These are phyloP conservation scores for Sporisorium sorghi DNA, from an alignment of 1,284 basidiomycete species.

Conservation along the genomic window DNA sequence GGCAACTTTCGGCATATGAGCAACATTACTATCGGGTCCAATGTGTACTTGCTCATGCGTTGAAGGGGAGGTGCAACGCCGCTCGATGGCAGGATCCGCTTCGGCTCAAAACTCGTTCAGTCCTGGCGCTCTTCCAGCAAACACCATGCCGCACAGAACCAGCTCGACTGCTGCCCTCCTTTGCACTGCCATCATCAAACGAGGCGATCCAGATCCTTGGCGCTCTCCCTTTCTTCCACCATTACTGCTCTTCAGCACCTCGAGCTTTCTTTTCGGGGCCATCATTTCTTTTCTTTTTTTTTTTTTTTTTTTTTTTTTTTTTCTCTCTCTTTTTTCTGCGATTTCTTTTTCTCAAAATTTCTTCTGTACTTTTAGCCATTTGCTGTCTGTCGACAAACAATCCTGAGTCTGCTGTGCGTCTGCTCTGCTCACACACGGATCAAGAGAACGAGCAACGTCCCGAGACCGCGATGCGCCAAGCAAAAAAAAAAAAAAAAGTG, in stretches of 20 bases:
- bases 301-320: slow-evolving; percentile 15
- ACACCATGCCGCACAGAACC: neutral
- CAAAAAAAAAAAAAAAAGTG: too few relatives aligned
- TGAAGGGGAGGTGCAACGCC: too few relatives aligned
- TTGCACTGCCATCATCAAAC: neutral
- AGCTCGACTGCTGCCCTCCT: neutral
- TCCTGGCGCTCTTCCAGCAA: neutral
- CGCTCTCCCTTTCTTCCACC: neutral
- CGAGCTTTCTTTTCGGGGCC: neutral
- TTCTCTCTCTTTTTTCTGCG: slow-evolving; percentile 7
- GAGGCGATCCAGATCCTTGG: neutral
- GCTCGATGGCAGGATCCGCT: too few relatives aligned
- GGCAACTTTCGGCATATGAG: slow-evolving; percentile 94
- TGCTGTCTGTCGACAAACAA: neutral
- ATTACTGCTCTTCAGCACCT: neutral
- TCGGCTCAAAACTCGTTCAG: neutral
- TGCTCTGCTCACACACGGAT: too few relatives aligned
- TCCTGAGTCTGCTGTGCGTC: neutral
- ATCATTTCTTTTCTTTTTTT: neutral
- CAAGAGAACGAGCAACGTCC: too few relatives aligned
- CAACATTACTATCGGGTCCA: slow-evolving; percentile 89
- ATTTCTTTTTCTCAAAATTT: neutral
- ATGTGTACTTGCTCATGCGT: slow-evolving; percentile 88
- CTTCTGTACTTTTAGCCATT: slow-evolving; percentile 22
- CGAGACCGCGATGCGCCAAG: too few relatives aligned